A percentile compares a stretch with the other conserved stretches of the same genome.
These are phyloP conservation scores for Vitis labrusca DNA, from an alignment of 164 flowering plant genomes.

Conservation along the genomic window DNA sequence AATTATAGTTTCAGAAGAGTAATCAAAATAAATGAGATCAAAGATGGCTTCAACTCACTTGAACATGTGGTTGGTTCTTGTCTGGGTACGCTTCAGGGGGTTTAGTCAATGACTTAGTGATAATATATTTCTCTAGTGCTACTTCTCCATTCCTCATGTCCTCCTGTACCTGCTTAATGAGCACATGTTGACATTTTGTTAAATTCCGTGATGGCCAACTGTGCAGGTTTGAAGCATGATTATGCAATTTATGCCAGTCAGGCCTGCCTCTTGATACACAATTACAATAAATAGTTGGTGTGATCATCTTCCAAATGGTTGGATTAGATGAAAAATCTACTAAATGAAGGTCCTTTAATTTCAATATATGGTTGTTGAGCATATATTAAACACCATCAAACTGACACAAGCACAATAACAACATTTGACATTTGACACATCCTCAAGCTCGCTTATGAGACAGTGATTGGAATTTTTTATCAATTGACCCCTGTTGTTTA, in stretches of 20 bases:
- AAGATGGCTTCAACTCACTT: constrained; percentile 39
- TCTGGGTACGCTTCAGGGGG: constrained; percentile 97
- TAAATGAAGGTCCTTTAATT: constrained; percentile 3
- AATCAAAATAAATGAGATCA: not conserved
- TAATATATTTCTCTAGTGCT: constrained; percentile 86
- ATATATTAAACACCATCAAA: not conserved
- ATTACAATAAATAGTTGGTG: not conserved
- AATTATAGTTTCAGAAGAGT: not conserved
- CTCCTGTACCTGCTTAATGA: constrained; percentile 71
- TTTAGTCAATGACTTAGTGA: constrained; percentile 88
- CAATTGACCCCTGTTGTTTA: not conserved
- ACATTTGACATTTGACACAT: not conserved
- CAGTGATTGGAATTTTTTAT: not conserved
- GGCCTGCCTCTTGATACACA: not conserved
- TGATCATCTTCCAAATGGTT: too few relatives aligned
- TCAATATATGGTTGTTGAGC: not conserved
- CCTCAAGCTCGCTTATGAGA: not conserved
- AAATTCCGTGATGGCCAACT: not conserved
- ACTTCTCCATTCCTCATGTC: constrained; percentile 93
- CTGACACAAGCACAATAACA: not conserved
- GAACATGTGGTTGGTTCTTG: constrained; percentile 96
- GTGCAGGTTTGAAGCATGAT: constrained; percentile 1
- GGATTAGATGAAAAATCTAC: not conserved
- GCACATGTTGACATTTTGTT: not conserved
- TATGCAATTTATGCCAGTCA: not conserved